Evolutionary conservation across 2,329 filamentous ascomycete genomes (phyloP).

Genomic region (Arthrobotrys musiformis): DNA sequence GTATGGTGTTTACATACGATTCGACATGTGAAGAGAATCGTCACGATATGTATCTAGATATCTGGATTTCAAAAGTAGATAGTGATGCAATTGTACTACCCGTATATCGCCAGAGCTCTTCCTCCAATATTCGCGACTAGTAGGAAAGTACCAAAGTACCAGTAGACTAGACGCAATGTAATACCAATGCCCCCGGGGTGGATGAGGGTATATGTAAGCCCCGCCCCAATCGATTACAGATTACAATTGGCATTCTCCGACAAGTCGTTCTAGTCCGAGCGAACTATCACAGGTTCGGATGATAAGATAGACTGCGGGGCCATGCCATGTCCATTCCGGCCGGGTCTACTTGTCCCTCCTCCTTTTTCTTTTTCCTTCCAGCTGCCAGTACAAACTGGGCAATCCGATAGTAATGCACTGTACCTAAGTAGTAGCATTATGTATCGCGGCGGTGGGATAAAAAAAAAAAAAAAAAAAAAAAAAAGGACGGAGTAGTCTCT

Average conservation of each 20-base stretch:
- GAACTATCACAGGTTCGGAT: constrained; percentile 37
- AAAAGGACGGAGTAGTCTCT: too few species aligned
- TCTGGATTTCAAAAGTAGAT: neutral
- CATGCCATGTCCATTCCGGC: constrained; percentile 37
- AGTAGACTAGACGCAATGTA: neutral
- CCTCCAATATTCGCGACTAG: neutral
- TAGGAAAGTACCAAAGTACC: too few species aligned
- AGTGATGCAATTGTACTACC: neutral
- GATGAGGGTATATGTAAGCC: neutral
- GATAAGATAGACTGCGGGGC: constrained; percentile 47
- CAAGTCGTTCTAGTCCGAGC: constrained; percentile 36
- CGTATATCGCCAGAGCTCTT: neutral
- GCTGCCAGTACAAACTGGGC: too few species aligned
- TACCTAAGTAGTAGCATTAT: too few species aligned
- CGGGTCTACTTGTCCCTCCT: constrained; percentile 13
- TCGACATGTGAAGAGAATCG: neutral
- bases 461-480: too few species aligned
- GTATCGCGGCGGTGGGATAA: neutral
- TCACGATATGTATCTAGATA: too few species aligned
- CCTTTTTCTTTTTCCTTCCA: neutral
- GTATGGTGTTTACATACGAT: too few species aligned
- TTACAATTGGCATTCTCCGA: constrained; percentile 8
- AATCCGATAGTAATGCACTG: neutral
- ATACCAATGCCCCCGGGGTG: neutral
- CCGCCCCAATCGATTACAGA: neutral